Conservation (phyloP, 2,329 filamentous ascomycete genomes). For the Colletotrichum viniferum region DNA sequence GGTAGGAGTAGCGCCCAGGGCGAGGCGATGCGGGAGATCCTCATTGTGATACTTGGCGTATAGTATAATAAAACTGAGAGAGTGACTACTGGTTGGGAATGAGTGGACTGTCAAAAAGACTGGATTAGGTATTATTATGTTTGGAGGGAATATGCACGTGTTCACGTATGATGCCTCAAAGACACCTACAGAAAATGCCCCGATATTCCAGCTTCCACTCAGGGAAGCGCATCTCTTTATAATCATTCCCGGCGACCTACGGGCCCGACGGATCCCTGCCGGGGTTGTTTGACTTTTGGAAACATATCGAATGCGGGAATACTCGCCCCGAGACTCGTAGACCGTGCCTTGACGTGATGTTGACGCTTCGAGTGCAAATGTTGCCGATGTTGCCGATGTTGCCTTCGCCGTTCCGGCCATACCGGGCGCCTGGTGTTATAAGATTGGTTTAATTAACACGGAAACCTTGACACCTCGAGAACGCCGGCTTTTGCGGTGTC, state of each 20-base stretch:
- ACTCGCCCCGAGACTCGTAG: background rate
- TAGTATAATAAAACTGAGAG: no score
- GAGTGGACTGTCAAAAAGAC: background rate
- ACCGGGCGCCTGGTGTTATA: background rate
- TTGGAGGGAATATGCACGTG: background rate
- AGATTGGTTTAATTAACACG: background rate
- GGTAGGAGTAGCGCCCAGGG: background rate
- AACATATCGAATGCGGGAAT: background rate
- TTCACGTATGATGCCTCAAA: background rate
- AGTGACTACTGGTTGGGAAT: background rate
- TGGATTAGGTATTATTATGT: background rate
- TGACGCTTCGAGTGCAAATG: background rate
- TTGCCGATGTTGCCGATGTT: background rate
- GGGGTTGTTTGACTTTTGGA: background rate
- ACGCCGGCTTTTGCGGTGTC: background rate
- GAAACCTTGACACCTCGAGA: background rate
- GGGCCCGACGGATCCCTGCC: background rate
- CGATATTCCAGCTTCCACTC: fast-evolving
- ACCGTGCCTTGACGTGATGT: background rate
- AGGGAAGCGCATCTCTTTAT: background rate
- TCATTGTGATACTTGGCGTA: background rate
- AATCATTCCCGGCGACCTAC: background rate
- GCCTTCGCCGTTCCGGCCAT: background rate
- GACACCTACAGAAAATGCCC: background rate
- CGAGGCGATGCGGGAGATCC: background rate